Evolutionary conservation across 2,329 filamentous ascomycete genomes (phyloP), one percentile per base, ranked within the genome.

Genomic region (Talaromyces sp.): DNA sequence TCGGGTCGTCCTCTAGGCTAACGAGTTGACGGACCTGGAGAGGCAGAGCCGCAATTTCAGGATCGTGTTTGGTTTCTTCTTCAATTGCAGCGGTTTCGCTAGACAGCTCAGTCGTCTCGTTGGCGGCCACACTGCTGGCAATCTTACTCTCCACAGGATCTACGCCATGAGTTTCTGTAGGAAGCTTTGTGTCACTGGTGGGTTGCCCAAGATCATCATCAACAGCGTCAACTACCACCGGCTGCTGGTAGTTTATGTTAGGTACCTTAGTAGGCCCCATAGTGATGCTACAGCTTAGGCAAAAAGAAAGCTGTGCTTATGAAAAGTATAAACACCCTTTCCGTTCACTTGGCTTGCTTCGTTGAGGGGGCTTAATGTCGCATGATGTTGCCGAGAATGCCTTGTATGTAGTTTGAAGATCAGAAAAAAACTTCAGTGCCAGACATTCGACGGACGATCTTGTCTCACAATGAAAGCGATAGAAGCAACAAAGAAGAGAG

Each of bases 1-100:
- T 79, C 0, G 84, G 78, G 66, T 87, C 83, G 67, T 87, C 84
- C 23, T 80, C 78, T 62, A 87, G 76, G 67, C 80, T 84, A 65
- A 87, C 83, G 50, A 86, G 78, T 28, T 83, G 79, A 50, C 85
- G 81, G 14, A 86, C 84, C 63, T 84, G 79, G 57, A 77, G 73
- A 4, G 84, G 84, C 14, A 87, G 78, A 57, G 84, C 81, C 56
- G 73, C 78, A 55, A 86, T 76, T 54, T 83, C 79, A 5, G 80
- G 78, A 61, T 84, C 78, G n/a, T 83, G 73, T 50, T 82, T 80
- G 6, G 62, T 68, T 52, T 71, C 68, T 23, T 66, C 55, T 50
- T 71, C 68, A 53, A 69, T 69, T 3, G 65, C 63, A n/a, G 61
- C 51, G 0, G 68, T 66, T 30, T 68, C 69, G n/a, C 34, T 51